Conservation (phyloP, 148 eudicot genomes). For the Pharnaceum exiguum region DNA sequence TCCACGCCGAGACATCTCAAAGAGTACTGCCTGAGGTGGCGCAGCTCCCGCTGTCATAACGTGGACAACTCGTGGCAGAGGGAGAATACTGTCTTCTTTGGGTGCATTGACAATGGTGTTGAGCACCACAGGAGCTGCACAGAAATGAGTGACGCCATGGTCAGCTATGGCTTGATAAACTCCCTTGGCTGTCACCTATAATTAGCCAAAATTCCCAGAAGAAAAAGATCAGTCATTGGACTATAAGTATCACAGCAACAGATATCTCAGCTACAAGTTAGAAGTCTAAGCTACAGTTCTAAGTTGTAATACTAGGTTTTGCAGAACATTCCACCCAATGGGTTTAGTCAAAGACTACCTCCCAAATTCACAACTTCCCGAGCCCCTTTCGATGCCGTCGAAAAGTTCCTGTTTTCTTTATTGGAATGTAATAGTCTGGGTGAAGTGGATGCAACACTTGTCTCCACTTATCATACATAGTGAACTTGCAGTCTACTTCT, state of each 20-base stretch:
- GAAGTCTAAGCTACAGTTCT: too few species aligned
- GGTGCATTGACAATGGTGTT: conserved; percentile 74
- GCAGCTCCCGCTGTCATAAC: conserved; percentile 96
- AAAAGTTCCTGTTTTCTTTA: too few species aligned
- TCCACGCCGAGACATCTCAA: conserved; percentile 63
- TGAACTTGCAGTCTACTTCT: too few species aligned
- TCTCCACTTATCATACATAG: too few species aligned
- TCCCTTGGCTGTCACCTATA: conserved; percentile 75
- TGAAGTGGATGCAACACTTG: too few species aligned
- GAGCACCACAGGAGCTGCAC: conserved; percentile 97
- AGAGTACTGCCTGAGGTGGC: conserved; percentile 78
- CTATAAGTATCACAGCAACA: neutral
- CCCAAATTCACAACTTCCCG: too few species aligned
- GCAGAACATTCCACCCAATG: too few species aligned
- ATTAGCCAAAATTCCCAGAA: neutral
- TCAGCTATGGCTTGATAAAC: conserved; percentile 77
- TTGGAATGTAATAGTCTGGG: too few species aligned
- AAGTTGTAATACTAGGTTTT: too few species aligned
- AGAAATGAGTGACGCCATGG: conserved; percentile 77
- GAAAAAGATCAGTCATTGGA: neutral
- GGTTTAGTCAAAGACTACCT: too few species aligned
- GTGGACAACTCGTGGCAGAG: conserved; percentile 64
- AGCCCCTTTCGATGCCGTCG: too few species aligned
- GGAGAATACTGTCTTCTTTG: conserved; percentile 55
- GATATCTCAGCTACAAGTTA: too few species aligned